Conservation (phyloP, 2,329 filamentous ascomycete species). For the Penicillium sp. region DNA sequence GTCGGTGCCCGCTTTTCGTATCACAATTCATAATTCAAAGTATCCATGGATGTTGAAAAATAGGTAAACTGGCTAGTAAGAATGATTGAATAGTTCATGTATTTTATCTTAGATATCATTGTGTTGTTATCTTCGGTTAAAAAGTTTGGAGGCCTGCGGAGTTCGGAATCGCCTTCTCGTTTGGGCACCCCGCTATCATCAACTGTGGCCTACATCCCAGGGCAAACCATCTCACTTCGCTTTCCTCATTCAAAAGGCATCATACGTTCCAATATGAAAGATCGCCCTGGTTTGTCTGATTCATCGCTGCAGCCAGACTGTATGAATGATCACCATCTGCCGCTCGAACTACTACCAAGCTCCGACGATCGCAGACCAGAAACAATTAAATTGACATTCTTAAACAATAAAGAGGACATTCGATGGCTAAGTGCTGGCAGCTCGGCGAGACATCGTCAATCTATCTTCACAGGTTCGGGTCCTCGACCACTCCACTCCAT, state of each 20-base stretch:
- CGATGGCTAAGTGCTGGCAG: constrained; percentile 14
- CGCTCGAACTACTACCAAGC: background rate
- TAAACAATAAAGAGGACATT: constrained; percentile 12
- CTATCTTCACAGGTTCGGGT: constrained; percentile 14
- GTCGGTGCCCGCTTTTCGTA: too few species aligned
- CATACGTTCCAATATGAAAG: background rate
- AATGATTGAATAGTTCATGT: too few species aligned
- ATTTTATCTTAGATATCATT: too few species aligned
- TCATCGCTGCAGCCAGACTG: background rate
- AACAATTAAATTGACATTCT: constrained; percentile 6
- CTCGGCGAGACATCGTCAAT: constrained; percentile 14
- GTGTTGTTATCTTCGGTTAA: too few species aligned
- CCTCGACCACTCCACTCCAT: background rate
- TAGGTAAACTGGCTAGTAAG: too few species aligned
- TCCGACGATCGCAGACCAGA: background rate
- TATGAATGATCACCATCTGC: background rate
- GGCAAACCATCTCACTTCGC: background rate
- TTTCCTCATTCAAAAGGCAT: background rate
- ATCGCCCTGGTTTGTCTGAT: background rate
- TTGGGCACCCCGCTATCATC: background rate
- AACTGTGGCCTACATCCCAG: background rate
- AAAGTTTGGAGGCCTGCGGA: background rate
- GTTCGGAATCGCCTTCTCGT: background rate
- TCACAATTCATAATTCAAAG: too few species aligned
- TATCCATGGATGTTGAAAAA: too few species aligned